Conservation (phyloP, 2,329 filamentous ascomycete genomes). For the Fusarium annulatum region DNA sequence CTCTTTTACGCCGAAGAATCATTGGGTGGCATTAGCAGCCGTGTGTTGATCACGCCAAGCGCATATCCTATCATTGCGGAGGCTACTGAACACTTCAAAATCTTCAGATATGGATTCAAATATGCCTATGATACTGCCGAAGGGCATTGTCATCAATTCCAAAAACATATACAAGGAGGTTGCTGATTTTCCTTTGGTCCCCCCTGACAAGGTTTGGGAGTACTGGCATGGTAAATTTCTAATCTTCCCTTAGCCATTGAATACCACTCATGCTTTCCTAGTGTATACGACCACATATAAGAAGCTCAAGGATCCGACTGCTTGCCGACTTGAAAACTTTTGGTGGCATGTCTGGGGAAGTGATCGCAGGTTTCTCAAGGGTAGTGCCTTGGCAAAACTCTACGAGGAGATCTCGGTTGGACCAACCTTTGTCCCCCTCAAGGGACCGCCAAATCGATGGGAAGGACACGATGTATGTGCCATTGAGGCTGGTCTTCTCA, state of each 20-base stretch:
- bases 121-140: slow-evolving; percentile 62
- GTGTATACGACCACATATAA: slow-evolving; percentile 71
- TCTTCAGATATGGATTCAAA: slow-evolving; percentile 48
- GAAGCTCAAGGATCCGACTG: slow-evolving; percentile 69
- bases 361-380: slow-evolving; percentile 63
- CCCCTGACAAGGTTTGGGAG: slow-evolving; percentile 63
- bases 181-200: slow-evolving; percentile 61
- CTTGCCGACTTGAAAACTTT: slow-evolving; percentile 71
- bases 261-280: slow-evolving; percentile 44
- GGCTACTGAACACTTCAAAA: slow-evolving; percentile 9
- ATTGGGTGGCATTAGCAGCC: slow-evolving; percentile 22
- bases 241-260: neutral
- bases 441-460: slow-evolving; percentile 64
- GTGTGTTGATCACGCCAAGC: neutral
- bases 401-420: slow-evolving; percentile 69
- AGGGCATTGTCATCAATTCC: slow-evolving; percentile 67
- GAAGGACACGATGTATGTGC: slow-evolving; percentile 60
- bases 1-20: slow-evolving; percentile 14
- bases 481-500: slow-evolving; percentile 4
- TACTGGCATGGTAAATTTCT: slow-evolving; percentile 66
- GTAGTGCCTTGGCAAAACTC: slow-evolving; percentile 63
- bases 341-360: slow-evolving; percentile 76
- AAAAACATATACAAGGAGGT: slow-evolving; percentile 64
- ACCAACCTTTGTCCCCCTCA: slow-evolving; percentile 66
- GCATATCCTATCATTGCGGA: neutral